Percentiles rank a stretch among this genome's conserved stretches.
Evolutionary conservation across 257 asterid species (phyloP).

Genomic region (Craterostigma plantagineum): DNA sequence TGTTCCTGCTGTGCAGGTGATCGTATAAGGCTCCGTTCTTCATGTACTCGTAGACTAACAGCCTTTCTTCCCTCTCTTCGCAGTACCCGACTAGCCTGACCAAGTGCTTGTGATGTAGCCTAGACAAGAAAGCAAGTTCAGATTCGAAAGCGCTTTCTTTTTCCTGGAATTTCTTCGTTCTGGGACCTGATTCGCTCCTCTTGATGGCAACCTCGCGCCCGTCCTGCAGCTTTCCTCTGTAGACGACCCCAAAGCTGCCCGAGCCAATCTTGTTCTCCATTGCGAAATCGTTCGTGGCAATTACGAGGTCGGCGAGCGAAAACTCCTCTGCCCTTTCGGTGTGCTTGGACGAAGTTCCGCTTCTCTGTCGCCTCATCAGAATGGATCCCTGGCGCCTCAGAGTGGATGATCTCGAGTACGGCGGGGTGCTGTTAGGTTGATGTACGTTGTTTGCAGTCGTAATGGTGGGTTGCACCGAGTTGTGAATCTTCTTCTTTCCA

Average conservation of each 20-base stretch:
- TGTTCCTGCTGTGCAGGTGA: slow-evolving; percentile 55
- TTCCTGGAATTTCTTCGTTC: slow-evolving; percentile 62
- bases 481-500: slow-evolving; percentile 74
- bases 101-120: slow-evolving; percentile 86
- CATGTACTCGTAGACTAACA: slow-evolving; percentile 79
- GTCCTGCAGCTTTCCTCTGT: slow-evolving; percentile 48
- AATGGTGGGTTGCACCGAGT: slow-evolving; percentile 80
- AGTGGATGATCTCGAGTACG: slow-evolving; percentile 71
- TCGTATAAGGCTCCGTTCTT: slow-evolving; percentile 84
- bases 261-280: slow-evolving; percentile 66
- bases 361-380: slow-evolving; percentile 76
- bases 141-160: slow-evolving; percentile 83
- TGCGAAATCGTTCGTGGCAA: slow-evolving; percentile 55
- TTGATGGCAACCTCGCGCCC: slow-evolving; percentile 89
- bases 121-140: slow-evolving; percentile 54
- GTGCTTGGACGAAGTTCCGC: slow-evolving; percentile 77
- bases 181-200: slow-evolving; percentile 56
- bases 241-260: slow-evolving; percentile 83
- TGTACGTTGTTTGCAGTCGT: slow-evolving; percentile 17
- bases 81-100: slow-evolving; percentile 76
- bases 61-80: slow-evolving; percentile 66
- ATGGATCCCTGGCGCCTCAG: slow-evolving; percentile 68
- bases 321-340: slow-evolving; percentile 78
- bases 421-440: slow-evolving; percentile 26
- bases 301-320: slow-evolving; percentile 36